phyloP scores from a whole-genome alignment of 495 filamentous ascomycete genomes.

The Friedmanniomyces endolithicus region DNA sequence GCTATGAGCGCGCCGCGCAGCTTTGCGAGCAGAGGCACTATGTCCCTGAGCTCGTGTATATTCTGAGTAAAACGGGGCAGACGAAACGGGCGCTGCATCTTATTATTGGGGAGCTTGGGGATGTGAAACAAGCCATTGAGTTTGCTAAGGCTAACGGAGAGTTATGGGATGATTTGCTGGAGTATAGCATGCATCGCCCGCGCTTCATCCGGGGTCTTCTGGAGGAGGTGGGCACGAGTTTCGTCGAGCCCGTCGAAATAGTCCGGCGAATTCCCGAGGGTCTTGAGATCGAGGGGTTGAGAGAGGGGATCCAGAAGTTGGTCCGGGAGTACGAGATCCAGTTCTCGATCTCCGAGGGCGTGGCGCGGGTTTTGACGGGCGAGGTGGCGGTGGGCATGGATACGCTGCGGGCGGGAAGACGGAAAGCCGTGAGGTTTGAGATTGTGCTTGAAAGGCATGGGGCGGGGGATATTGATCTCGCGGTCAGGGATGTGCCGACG shows the following conservation, averaged over 20 bases:
- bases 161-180: constrained; percentile 86
- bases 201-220: constrained; percentile 84
- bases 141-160: constrained; percentile 89
- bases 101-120: constrained; percentile 76
- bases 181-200: constrained; percentile 94
- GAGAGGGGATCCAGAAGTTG: constrained; percentile 72
- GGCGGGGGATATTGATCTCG: constrained; percentile 9
- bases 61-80: constrained; percentile 87
- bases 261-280: constrained; percentile 85
- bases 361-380: constrained; percentile 69
- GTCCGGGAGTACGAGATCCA: constrained; percentile 91
- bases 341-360: constrained; percentile 76
- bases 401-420: constrained; percentile 59
- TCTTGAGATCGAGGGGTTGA: constrained; percentile 75
- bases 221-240: constrained; percentile 83
- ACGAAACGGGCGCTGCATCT: constrained; percentile 79
- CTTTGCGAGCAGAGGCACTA: constrained; percentile 69
- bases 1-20: constrained; percentile 63
- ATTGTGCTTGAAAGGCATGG: constrained; percentile 36
- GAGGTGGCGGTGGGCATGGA: constrained; percentile 80
- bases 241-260: constrained; percentile 69
- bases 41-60: constrained; percentile 81
- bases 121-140: constrained; percentile 80
- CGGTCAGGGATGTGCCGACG: constrained; percentile 13
- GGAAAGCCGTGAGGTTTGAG: constrained; percentile 79